Evolutionary conservation across 164 flowering plant species (phyloP), one percentile per base, ranked within the genome.

Genomic region (Malania oleifera): DNA sequence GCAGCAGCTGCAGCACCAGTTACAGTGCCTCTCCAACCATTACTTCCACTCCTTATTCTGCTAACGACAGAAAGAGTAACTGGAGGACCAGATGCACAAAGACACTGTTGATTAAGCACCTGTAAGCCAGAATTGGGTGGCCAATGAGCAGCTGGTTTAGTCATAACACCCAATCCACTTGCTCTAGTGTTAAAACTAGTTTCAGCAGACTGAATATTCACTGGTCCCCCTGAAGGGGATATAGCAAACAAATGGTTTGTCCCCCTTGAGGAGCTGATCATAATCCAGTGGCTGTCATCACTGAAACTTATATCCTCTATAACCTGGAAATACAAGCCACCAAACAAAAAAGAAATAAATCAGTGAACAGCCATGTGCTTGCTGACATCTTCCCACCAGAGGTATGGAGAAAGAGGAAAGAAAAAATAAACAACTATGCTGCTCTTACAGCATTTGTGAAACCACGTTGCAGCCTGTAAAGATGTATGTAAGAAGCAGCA

Each of bases 261-360:
- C 47, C 93, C 96, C 64, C 91, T 78, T 11, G 85, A 89, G n/a
- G 96, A 89, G 73, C 87, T 86, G 23, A 89, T 72, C 82, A 83
- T 76, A 28, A 89, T 78, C 96, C 91, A 89, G 47, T 70, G 67
- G 72, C 89, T 84, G 58, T 89, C 87, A 51, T 65, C 73, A 67
- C 96, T 86, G 67, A 89, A 89, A 69, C 93, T 81, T 39, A 89
- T 84, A 57, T 89, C 96, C 67, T 82, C 87, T 68, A 89, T 89
- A 47, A 86, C 82, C 93, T 88, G 82, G 54, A 29, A 54, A 58
- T 47, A 45, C 25, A 52, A 26, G 28, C 22, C 1, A 48, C 41
- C n/a, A 6, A 28, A 3, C 38, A 47, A 43, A 39, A 41, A 26
- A 14, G 26, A 25, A 35, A 5, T 54, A 5, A 6, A 39, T 29